Percentiles rank a stretch among this genome's conserved stretches.
Evolutionary conservation across 495 filamentous ascomycete genomes (phyloP).

Genomic region (Talaromyces ruber): DNA sequence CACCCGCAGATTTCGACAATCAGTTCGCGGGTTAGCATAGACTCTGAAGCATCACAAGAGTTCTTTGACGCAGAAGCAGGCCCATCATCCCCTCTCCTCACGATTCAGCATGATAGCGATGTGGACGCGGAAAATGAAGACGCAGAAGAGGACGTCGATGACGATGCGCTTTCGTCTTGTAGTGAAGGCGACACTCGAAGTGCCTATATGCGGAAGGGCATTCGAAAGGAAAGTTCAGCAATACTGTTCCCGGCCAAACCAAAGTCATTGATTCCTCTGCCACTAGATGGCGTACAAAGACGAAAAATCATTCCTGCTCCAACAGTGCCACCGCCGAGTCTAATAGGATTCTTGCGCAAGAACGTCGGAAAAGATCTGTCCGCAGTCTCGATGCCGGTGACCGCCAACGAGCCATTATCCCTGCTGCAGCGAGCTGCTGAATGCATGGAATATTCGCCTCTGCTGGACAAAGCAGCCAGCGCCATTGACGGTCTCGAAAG

Average conservation of each 20-base stretch:
- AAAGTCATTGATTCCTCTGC: constrained; percentile 70
- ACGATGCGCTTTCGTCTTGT: constrained; percentile 45
- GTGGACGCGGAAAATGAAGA: constrained; percentile 34
- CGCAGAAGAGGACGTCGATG: constrained; percentile 35
- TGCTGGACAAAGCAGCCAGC: constrained; percentile 69
- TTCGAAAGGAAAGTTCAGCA: constrained; percentile 33
- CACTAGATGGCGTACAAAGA: constrained; percentile 56
- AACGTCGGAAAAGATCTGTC: constrained; percentile 97
- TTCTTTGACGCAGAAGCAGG: constrained; percentile 88
- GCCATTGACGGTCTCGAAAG: constrained; percentile 53
- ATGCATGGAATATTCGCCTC: constrained; percentile 76
- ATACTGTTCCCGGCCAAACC: constrained; percentile 63
- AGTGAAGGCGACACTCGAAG: constrained; percentile 43
- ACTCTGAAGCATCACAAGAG: constrained; percentile 74
- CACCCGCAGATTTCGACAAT: constrained; percentile 38
- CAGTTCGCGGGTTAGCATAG: constrained; percentile 64
- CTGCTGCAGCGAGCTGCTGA: constrained; percentile 81
- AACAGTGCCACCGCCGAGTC: constrained; percentile 71
- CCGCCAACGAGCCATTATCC: constrained; percentile 88
- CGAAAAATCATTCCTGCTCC: constrained; percentile 62
- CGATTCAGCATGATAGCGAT: constrained; percentile 56
- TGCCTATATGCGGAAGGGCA: constrained; percentile 23
- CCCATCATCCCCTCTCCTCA: constrained; percentile 59
- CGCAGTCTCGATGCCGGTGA: constrained; percentile 94
- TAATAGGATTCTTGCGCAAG: constrained; percentile 91